These are phyloP conservation scores for Turnera subulata DNA, from an alignment of 345 rosid species.

Conservation along the genomic window DNA sequence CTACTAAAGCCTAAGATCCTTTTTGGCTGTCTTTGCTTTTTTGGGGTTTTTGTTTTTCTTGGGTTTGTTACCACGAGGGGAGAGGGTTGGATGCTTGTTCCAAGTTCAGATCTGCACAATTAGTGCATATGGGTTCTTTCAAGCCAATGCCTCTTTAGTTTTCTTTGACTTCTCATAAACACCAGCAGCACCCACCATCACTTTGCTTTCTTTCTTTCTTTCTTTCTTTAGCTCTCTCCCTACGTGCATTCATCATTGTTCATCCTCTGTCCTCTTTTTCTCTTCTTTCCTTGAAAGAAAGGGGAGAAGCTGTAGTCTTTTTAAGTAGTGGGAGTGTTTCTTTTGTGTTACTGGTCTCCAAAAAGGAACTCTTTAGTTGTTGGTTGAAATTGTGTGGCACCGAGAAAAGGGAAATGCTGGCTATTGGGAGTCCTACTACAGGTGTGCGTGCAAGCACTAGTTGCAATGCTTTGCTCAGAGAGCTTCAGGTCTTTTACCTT, in stretches of 20 bases:
- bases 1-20: too few relatives aligned
- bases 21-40: conserved; percentile 13
- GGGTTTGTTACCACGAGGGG: too few relatives aligned
- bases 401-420: conserved; percentile 52
- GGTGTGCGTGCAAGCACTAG: conserved; percentile 56
- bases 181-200: too few relatives aligned
- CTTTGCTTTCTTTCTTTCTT: too few relatives aligned
- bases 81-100: neutral
- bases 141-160: conserved; percentile 10
- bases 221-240: neutral
- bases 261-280: neutral
- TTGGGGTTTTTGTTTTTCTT: neutral
- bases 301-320: neutral
- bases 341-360: neutral
- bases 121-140: conserved; percentile 16
- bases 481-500: conserved; percentile 72
- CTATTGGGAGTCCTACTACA: conserved; percentile 53
- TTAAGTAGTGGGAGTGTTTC: neutral
- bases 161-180: conserved; percentile 16
- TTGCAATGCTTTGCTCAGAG: conserved; percentile 73
- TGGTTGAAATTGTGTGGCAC: conserved; percentile 11
- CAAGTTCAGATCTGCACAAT: conserved; percentile 44
- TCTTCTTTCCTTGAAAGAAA: neutral
- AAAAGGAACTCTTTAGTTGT: conserved; percentile 4
- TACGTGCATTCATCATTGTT: too few relatives aligned